A percentile compares a stretch with the other conserved stretches of the same genome.
phyloP scores from a whole-genome alignment of 1,139 yeast genomes.

The Wickerhamomyces sp. region DNA sequence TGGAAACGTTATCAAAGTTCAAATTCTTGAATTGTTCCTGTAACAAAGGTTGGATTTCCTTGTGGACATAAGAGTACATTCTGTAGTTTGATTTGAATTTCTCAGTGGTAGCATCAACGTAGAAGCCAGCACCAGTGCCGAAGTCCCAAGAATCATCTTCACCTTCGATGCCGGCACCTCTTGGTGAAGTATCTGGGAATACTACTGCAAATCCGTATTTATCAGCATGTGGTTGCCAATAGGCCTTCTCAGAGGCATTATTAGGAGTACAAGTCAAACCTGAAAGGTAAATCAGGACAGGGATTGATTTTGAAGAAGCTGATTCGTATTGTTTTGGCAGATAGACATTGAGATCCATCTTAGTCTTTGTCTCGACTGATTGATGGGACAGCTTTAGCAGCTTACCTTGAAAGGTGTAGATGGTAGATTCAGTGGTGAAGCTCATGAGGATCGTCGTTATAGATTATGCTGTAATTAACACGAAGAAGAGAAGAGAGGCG shows the following conservation, averaged over 20 bases:
- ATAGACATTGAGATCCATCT: constrained; percentile 80
- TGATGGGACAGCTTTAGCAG: constrained; percentile 71
- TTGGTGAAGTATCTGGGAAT: constrained; percentile 95
- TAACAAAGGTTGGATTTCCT: constrained; percentile 59
- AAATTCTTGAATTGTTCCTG: constrained; percentile 42
- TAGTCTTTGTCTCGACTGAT: constrained; percentile 58
- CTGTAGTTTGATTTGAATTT: constrained; percentile 72
- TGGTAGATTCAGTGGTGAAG: constrained; percentile 51
- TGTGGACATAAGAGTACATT: constrained; percentile 80
- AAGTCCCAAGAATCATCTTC: constrained; percentile 86
- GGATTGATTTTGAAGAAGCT: constrained; percentile 37
- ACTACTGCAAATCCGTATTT: constrained; percentile 82
- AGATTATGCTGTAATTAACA: no score
- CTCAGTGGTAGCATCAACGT: constrained; percentile 72
- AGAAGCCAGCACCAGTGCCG: constrained; percentile 95
- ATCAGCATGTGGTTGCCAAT: constrained; percentile 75
- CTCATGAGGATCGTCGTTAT: neutral
- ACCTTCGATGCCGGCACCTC: constrained; percentile 81
- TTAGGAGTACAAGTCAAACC: constrained; percentile 94
- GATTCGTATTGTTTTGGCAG: constrained; percentile 55
- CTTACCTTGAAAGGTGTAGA: constrained; percentile 70
- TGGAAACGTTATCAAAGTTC: constrained; percentile 57
- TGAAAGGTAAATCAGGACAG: constrained; percentile 75
- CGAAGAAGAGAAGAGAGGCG: no score
- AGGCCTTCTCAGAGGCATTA: constrained; percentile 94